Conservation (phyloP, 192 early-diverging fungal species). For the Haplosporangium gracile region DNA sequence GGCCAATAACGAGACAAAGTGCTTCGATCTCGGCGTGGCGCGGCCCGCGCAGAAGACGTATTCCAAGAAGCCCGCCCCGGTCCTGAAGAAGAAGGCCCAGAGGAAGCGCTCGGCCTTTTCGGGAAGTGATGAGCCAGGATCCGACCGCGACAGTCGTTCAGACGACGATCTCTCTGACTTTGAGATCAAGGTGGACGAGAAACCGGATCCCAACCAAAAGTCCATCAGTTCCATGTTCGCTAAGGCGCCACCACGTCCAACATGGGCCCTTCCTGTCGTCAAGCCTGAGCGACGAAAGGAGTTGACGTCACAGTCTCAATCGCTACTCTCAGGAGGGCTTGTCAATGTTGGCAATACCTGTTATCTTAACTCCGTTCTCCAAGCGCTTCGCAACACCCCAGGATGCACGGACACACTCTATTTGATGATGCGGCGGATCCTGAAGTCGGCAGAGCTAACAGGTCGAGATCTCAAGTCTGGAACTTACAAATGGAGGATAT, state of each 20-base stretch:
- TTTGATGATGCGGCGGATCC: constrained; percentile 24
- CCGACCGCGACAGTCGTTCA: constrained; percentile 11
- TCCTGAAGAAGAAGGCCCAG: constrained; percentile 10
- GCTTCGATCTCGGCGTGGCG: not conserved
- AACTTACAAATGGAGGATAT: constrained; percentile 28
- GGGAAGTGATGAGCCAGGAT: constrained; percentile 17
- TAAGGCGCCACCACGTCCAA: not conserved
- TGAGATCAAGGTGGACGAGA: constrained; percentile 12
- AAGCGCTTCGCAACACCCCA: constrained; percentile 28
- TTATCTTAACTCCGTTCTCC: constrained; percentile 49
- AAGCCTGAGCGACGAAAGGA: constrained; percentile 10
- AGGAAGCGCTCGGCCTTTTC: constrained; percentile 21
- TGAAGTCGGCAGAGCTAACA: not conserved
- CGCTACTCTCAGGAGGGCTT: constrained; percentile 40
- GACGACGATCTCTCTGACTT: constrained; percentile 29
- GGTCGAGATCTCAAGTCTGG: not conserved
- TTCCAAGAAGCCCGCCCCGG: not conserved
- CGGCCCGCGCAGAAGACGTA: not conserved
- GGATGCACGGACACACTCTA: constrained; percentile 19
- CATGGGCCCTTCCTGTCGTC: not conserved
- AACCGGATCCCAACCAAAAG: constrained; percentile 46
- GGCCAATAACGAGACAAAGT: not conserved
- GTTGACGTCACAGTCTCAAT: constrained; percentile 11
- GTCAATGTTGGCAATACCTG: constrained; percentile 45
- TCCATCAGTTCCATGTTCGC: constrained; percentile 46